Percentiles rank a stretch among this genome's conserved stretches.
Conservation (phyloP, 148 eudicot species). For the Simmondsia chinensis region DNA sequence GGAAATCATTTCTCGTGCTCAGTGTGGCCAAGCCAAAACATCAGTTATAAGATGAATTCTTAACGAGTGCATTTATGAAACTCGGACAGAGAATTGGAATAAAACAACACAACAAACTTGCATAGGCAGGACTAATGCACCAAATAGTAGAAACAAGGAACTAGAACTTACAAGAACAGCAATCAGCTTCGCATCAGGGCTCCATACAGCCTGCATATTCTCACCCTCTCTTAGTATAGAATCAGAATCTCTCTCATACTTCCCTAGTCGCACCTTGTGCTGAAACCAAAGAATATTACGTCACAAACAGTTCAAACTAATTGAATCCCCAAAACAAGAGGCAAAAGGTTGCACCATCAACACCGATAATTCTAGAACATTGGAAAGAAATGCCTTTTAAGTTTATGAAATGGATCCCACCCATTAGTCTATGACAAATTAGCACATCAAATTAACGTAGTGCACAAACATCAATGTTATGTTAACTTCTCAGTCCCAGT, state of each 20-base stretch:
- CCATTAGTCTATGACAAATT: too few species aligned
- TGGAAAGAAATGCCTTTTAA: too few species aligned
- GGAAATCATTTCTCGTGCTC: too few species aligned
- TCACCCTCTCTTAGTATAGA: constrained; percentile 74
- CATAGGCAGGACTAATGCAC: not conserved
- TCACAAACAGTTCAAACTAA: not conserved
- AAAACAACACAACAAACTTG: not conserved
- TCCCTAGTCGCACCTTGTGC: constrained; percentile 88
- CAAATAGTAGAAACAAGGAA: constrained; percentile 5
- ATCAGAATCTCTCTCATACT: constrained; percentile 60
- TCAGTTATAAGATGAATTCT: too few species aligned
- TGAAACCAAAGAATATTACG: constrained; percentile 16
- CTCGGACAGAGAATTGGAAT: not conserved
- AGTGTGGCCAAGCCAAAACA: too few species aligned
- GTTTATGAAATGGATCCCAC: too few species aligned
- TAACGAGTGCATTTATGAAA: too few species aligned
- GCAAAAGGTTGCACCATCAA: too few species aligned
- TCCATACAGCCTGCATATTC: constrained; percentile 84
- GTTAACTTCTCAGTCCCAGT: too few species aligned
- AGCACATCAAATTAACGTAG: too few species aligned
- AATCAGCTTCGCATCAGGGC: constrained; percentile 73
- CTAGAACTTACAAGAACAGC: constrained; percentile 71
- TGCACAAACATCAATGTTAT: too few species aligned
- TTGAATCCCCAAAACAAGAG: not conserved
- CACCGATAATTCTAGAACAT: too few species aligned